A percentile compares a stretch with the other conserved stretches of the same genome.
These are phyloP conservation scores for Gamarada debralockiae DNA, from an alignment of 495 filamentous ascomycete species.

Conservation along the genomic window DNA sequence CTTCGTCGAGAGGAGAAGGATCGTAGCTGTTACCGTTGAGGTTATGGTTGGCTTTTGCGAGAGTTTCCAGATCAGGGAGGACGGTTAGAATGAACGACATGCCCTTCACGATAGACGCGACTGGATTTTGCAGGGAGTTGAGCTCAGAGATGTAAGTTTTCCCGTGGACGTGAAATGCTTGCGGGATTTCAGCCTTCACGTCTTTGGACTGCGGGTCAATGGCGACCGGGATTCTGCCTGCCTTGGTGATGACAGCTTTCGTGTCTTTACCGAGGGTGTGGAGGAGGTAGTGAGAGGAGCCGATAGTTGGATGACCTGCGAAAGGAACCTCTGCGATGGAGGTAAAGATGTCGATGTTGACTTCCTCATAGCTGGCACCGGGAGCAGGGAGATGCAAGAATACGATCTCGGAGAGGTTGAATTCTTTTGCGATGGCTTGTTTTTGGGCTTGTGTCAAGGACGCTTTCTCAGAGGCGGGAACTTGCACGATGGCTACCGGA, in stretches of 20 bases:
- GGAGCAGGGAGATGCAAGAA: slow-evolving; percentile 57
- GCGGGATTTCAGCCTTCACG: slow-evolving; percentile 57
- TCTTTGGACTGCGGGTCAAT: slow-evolving; percentile 30
- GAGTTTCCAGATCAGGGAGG: slow-evolving; percentile 41
- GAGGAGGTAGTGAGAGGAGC: slow-evolving; percentile 54
- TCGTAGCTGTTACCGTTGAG: slow-evolving; percentile 9
- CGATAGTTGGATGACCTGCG: slow-evolving; percentile 77
- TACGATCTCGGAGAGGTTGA: slow-evolving; percentile 83
- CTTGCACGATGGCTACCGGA: slow-evolving; percentile 59
- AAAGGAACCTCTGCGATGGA: slow-evolving; percentile 60
- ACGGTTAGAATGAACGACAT: slow-evolving; percentile 61
- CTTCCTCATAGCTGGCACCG: slow-evolving; percentile 17
- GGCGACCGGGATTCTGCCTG: slow-evolving; percentile 53
- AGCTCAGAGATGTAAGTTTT: slow-evolving; percentile 26
- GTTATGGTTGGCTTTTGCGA: slow-evolving; percentile 28
- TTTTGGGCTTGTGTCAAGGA: slow-evolving; percentile 45
- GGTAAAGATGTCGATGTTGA: slow-evolving; percentile 70
- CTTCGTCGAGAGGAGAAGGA: slow-evolving; percentile 43
- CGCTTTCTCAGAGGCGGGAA: slow-evolving; percentile 32
- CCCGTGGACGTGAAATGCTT: slow-evolving; percentile 60
- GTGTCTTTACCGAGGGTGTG: slow-evolving; percentile 13
- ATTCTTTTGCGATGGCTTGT: slow-evolving; percentile 67
- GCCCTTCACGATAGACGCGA: slow-evolving; percentile 64
- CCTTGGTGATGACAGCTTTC: slow-evolving; percentile 49
- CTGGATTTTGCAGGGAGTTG: slow-evolving; percentile 35